phyloP scores from a whole-genome alignment of 345 rosid genomes.

The Ceriops tagal region DNA sequence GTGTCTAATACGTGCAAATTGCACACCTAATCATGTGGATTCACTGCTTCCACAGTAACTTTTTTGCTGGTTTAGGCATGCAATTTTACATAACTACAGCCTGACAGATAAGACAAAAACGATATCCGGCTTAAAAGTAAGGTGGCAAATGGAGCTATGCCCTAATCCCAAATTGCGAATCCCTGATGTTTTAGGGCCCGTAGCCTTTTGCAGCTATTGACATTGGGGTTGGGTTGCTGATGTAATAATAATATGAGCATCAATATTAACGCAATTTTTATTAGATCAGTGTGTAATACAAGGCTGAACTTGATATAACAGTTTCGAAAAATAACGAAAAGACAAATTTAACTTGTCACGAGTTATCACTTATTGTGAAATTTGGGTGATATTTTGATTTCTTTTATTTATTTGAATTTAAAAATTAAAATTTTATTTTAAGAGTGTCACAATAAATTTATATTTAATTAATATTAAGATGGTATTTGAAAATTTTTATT shows the following conservation, averaged over 20 bases:
- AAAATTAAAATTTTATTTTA: too few species aligned
- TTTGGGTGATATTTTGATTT: too few species aligned
- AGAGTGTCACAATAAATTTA: too few species aligned
- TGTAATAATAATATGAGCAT: not conserved
- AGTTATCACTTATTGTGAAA: too few species aligned
- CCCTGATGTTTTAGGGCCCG: constrained; percentile 1
- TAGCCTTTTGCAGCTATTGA: constrained; percentile 15
- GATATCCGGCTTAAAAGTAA: constrained; percentile 20
- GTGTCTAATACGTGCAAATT: constrained; percentile 4
- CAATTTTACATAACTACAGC: constrained; percentile 10
- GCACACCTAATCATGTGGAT: constrained; percentile 5
- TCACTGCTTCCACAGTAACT: constrained; percentile 8
- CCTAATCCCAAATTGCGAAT: not conserved
- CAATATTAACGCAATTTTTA: too few species aligned
- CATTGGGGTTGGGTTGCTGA: not conserved
- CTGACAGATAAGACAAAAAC: constrained; percentile 25
- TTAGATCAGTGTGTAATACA: too few species aligned
- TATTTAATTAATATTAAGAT: too few species aligned
- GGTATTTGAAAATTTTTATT: too few species aligned
- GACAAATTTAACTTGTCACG: too few species aligned
- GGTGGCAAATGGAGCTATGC: constrained; percentile 13
- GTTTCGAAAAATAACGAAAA: too few species aligned
- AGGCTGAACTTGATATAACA: too few species aligned
- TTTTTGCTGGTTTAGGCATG: not conserved
- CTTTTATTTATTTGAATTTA: too few species aligned